A percentile compares a stretch with the other conserved stretches of the same genome.
phyloP scores from a whole-genome alignment of 1,284 basidiomycete species.

The Cutaneotrichosporon spelunceum region DNA sequence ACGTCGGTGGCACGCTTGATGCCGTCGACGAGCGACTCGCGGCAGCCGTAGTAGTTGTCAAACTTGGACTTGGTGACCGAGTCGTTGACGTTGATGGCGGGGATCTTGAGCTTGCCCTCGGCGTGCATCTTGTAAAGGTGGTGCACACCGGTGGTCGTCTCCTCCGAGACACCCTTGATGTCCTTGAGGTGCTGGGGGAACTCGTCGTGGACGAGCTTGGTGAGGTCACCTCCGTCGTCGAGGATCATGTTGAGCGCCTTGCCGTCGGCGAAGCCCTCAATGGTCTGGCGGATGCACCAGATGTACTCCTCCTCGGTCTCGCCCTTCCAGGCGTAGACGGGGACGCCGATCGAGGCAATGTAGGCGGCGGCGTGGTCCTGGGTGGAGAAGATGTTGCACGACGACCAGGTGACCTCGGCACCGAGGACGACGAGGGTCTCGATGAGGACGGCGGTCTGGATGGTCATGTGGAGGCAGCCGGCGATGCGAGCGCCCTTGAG shows the following conservation, averaged over 20 bases:
- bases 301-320: constrained; percentile 98
- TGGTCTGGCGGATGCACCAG: constrained; percentile 97
- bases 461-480: constrained; percentile 92
- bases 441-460: constrained; percentile 94
- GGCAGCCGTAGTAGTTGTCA: constrained; percentile 83
- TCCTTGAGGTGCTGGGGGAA: constrained; percentile 81
- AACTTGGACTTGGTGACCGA: constrained; percentile 99
- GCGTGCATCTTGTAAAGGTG: constrained; percentile 97
- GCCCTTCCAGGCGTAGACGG: constrained; percentile 99
- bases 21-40: constrained; percentile 98
- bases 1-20: constrained; percentile 99
- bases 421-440: constrained; percentile 93
- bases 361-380: constrained; percentile 98
- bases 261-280: constrained; percentile 66
- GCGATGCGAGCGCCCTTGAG: constrained; percentile 91
- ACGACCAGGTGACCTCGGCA: constrained; percentile 98
- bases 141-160: constrained; percentile 99
- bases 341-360: constrained; percentile 96
- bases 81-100: constrained; percentile 99
- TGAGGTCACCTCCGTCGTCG: constrained; percentile 98
- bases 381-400: constrained; percentile 99
- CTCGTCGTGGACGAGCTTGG: constrained; percentile 91
- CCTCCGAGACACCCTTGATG: constrained; percentile 93
- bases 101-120: constrained; percentile 92
- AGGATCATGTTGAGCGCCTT: constrained; percentile 97